These are phyloP conservation scores for Cryptomeria japonica DNA, from an alignment of 75 land plant genomes.

Conservation along the genomic window DNA sequence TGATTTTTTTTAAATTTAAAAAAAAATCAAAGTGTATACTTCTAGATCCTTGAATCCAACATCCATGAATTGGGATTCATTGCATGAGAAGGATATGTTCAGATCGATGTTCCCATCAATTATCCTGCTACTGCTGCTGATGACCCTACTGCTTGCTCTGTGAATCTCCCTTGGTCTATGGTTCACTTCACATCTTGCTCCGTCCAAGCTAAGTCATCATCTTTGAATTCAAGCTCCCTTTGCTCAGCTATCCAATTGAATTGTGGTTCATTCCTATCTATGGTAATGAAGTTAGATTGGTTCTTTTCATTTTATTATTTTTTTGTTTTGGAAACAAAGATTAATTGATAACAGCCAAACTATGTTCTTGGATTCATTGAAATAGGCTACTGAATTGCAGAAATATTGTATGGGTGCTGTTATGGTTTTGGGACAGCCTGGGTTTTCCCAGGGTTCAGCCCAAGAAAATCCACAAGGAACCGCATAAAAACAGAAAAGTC, in stretches of 20 bases:
- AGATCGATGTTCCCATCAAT: neutral
- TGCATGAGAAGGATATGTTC: neutral
- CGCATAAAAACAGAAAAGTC: no score
- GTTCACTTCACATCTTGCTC: neutral
- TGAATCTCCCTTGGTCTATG: neutral
- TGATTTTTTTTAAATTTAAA: neutral
- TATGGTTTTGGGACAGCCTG: no score
- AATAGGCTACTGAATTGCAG: no score
- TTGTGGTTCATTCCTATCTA: no score
- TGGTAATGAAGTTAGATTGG: no score
- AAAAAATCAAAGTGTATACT: neutral
- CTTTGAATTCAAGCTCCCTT: neutral
- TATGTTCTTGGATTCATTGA: no score
- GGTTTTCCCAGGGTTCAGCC: no score
- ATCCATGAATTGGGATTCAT: neutral
- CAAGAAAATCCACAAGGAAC: no score
- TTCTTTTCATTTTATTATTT: no score
- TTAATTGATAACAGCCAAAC: no score
- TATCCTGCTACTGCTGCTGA: neutral
- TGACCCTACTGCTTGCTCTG: neutral
- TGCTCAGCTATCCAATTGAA: neutral
- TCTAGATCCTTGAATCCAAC: neutral
- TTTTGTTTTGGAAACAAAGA: no score
- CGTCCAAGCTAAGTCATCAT: neutral
- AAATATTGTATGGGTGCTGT: no score